These are phyloP conservation scores for Alternaria viburni DNA, from an alignment of 2,329 filamentous ascomycete species.

Conservation along the genomic window DNA sequence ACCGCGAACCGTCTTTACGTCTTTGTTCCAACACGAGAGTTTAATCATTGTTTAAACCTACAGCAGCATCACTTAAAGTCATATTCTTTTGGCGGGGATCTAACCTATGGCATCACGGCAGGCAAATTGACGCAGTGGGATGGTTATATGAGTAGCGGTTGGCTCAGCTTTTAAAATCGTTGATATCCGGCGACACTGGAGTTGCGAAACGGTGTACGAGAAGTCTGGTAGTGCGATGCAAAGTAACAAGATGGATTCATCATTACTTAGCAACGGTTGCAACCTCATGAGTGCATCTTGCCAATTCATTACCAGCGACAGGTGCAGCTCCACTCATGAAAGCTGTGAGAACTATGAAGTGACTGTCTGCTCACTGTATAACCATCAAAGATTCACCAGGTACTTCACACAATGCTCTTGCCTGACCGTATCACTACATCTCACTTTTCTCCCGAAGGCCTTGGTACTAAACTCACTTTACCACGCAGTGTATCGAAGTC, in stretches of 20 bases:
- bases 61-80: background rate
- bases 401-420: background rate
- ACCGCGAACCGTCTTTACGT: background rate
- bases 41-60: fast-evolving
- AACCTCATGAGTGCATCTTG: background rate
- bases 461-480: background rate
- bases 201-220: background rate
- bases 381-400: fast-evolving
- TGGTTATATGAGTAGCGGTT: background rate
- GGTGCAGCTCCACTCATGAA: fast-evolving
- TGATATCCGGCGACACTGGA: background rate
- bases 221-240: background rate
- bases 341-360: background rate
- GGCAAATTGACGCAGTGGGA: background rate
- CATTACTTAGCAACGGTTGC: background rate
- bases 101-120: background rate
- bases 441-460: background rate
- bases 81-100: background rate
- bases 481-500: background rate
- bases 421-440: background rate
- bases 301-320: background rate
- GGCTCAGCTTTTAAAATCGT: background rate
- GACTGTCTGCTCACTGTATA: background rate
- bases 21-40: background rate
- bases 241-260: background rate